phyloP scores from a whole-genome alignment of 441 rosid species.

The Bocquillonia castaneifolia region DNA sequence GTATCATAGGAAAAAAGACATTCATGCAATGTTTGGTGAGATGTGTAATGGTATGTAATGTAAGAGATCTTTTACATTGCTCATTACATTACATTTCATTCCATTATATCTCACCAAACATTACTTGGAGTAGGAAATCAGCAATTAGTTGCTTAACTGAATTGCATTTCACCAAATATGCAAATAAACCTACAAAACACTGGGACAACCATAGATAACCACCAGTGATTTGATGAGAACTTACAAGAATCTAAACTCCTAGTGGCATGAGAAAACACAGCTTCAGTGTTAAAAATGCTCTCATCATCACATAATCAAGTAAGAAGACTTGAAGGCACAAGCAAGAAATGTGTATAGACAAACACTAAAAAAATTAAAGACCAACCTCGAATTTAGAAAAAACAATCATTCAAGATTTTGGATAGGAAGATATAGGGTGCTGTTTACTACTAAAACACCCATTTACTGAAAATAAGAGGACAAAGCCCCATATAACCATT shows the following conservation, averaged over 20 bases:
- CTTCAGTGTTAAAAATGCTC: background rate
- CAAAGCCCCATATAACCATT: background rate
- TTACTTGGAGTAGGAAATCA: background rate
- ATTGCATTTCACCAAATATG: no score
- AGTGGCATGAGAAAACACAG: background rate
- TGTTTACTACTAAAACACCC: background rate
- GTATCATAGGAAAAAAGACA: background rate
- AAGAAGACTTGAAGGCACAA: background rate
- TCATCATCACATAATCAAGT: no score
- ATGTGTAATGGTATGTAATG: no score
- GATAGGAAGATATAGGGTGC: background rate
- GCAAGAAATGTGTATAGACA: background rate
- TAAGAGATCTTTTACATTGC: no score
- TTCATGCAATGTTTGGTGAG: background rate
- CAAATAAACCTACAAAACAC: no score
- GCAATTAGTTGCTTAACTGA: background rate
- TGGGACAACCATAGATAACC: background rate
- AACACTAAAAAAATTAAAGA: background rate
- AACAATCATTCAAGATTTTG: background rate
- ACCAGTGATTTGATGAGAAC: background rate
- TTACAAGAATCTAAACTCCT: background rate
- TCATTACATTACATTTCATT: no score
- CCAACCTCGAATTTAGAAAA: background rate
- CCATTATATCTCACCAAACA: no score
- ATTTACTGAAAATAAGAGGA: background rate